Evolutionary conservation across 768 basidiomycete species (phyloP).

Genomic region (Ramaria sp.): DNA sequence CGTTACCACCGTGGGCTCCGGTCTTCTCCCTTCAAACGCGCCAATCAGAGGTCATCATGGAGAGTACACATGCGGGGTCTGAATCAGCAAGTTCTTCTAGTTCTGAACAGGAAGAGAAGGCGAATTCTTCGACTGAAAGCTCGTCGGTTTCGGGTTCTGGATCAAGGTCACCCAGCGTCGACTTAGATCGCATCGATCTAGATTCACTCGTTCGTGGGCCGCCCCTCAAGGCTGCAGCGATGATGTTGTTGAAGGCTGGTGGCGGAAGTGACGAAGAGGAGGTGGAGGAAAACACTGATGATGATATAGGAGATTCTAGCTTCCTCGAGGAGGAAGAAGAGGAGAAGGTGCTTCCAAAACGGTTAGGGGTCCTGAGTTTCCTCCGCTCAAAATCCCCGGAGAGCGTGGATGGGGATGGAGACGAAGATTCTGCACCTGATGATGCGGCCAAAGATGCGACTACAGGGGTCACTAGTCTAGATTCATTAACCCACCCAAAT

Average conservation of each 20-base stretch:
- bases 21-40: slow-evolving; percentile 22
- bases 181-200: slow-evolving; percentile 18
- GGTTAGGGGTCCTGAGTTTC: slow-evolving; percentile 21
- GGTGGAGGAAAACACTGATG: slow-evolving; percentile 19
- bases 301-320: slow-evolving; percentile 31
- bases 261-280: not conserved
- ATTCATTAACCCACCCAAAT: not conserved
- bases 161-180: not conserved
- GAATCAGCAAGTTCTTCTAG: slow-evolving; percentile 23
- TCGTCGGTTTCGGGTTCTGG: not conserved
- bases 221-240: slow-evolving; percentile 13
- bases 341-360: slow-evolving; percentile 18
- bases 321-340: slow-evolving; percentile 30
- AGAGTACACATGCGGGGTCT: slow-evolving; percentile 29
- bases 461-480: not conserved
- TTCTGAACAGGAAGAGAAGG: slow-evolving; percentile 13
- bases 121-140: not conserved
- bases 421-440: slow-evolving; percentile 16
- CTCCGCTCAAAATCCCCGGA: slow-evolving; percentile 20
- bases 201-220: slow-evolving; percentile 35
- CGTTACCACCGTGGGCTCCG: slow-evolving; percentile 7
- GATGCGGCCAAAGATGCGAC: not conserved
- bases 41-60: slow-evolving; percentile 26
- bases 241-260: not conserved
- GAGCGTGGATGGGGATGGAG: slow-evolving; percentile 19